Percentiles rank a stretch among this genome's conserved stretches.
Evolutionary conservation across 2,329 filamentous ascomycete species (phyloP).

Genomic region (Pseudogymnoascus sp.): DNA sequence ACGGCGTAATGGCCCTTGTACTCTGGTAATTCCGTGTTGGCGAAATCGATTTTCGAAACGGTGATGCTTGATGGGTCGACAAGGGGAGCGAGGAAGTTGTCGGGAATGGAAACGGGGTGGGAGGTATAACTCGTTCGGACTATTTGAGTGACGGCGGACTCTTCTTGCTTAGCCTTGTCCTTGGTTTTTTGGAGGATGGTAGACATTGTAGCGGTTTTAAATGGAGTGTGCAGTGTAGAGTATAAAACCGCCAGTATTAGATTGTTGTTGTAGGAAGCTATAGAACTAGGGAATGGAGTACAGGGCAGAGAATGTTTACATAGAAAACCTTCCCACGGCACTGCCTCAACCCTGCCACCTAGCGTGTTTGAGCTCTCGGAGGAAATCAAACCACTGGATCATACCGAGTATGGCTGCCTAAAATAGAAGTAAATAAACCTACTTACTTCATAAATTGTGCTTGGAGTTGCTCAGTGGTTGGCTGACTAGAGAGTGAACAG

Average conservation of each 20-base stretch:
- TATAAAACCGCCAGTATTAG: background rate
- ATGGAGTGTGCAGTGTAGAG: background rate
- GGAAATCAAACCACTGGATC: background rate
- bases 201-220: background rate
- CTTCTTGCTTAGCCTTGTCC: background rate
- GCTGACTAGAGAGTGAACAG: background rate
- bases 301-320: background rate
- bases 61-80: slow-evolving; percentile 38
- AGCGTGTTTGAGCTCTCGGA: background rate
- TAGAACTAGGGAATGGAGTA: background rate
- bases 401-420: background rate
- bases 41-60: slow-evolving; percentile 47
- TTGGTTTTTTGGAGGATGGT: slow-evolving; percentile 10
- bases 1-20: slow-evolving; percentile 51
- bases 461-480: slow-evolving; percentile 13
- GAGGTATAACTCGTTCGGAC: slow-evolving; percentile 28
- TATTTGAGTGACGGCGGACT: slow-evolving; percentile 2
- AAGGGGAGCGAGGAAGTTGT: slow-evolving; percentile 41
- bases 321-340: background rate
- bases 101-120: slow-evolving; percentile 34
- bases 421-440: background rate
- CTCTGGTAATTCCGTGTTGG: slow-evolving; percentile 40
- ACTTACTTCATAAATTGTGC: background rate
- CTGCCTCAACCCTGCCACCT: background rate
- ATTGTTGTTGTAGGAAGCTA: background rate